A percentile compares a stretch with the other conserved stretches of the same genome.
These are phyloP conservation scores for Leishmania lainsoni DNA, from an alignment of 208 protist genomes.

Conservation along the genomic window DNA sequence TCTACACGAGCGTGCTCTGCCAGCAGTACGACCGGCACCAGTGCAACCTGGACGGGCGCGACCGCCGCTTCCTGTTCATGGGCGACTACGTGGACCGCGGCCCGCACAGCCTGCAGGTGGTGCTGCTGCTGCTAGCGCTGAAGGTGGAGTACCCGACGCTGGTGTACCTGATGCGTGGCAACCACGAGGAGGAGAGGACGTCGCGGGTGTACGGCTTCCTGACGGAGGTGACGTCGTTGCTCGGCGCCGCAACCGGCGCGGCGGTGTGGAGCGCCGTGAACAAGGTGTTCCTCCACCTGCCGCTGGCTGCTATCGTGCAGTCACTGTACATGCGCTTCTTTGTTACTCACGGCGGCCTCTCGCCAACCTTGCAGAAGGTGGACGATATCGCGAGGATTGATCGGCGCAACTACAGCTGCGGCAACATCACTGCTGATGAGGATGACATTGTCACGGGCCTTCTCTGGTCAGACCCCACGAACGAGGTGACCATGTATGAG, in stretches of 20 bases:
- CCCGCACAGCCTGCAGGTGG: conserved; percentile 52
- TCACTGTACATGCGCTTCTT: conserved; percentile 94
- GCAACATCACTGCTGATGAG: conserved; percentile 93
- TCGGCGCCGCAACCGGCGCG: conserved; percentile 42
- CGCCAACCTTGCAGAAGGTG: conserved; percentile 74
- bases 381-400: conserved; percentile 36
- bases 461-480: conserved; percentile 98
- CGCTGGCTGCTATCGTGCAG: conserved; percentile 72
- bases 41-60: conserved; percentile 23
- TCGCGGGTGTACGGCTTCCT: conserved; percentile 77
- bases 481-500: conserved; percentile 82
- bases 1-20: conserved; percentile 65
- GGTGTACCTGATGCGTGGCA: conserved; percentile 84
- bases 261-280: conserved; percentile 78
- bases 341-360: conserved; percentile 97
- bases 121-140: conserved; percentile 82
- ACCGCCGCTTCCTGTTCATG: conserved; percentile 94
- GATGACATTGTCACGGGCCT: conserved; percentile 97
- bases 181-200: conserved; percentile 86
- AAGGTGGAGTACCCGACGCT: conserved; percentile 79
- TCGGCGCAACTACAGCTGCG: conserved; percentile 46
- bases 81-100: conserved; percentile 98
- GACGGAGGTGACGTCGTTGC: conserved; percentile 45
- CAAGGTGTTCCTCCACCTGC: conserved; percentile 71
- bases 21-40: conserved; percentile 58